Evolutionary conservation across 1,139 yeast species (phyloP), one percentile per base, ranked within the genome.

Genomic region (Groenewaldozyma sp.): DNA sequence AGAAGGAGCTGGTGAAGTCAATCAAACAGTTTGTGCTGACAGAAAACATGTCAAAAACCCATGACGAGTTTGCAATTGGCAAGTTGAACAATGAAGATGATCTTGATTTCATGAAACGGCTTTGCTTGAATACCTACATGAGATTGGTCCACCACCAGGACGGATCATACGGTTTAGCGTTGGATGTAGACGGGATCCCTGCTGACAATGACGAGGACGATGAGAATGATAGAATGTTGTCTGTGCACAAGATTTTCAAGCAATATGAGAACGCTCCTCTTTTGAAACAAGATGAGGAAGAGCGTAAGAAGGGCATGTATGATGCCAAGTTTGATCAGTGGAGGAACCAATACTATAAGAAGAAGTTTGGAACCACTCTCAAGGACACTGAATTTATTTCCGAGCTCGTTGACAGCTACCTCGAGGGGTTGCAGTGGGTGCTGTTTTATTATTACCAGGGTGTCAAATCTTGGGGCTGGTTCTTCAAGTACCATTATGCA

Each of bases 371-470:
- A 9, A 83, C 84, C 49, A 73, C 82, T 14, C 67, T 74, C 36
- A 43, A 52, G 33, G 63, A 59, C 32, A 76, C 72, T 24, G 80
- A 74, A 2, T 65, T 75, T 47, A 64, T 88, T 52, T 62, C 62
- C 17, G 62, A 54, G n/a, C 73, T 73, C 24, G 39, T 37, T 6
- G 42, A 39, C 20, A 88, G 86, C 59, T 88, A 87, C 56, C 69
- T 88, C 35, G 95, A 88, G 63, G 97, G 97, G 51, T 70, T 88
- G 48, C 97, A 88, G 63, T 88, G 97, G 97, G 96, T 88, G 13
- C 68, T 88, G 60, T 80, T 74, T 55, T 88, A 88, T 63, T 88
- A 88, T 60, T 88, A 86, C 56, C 74, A 74, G 51, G 97, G 96
- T 19, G 80, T 84, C 56, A 83, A 83, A 35, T 86, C 96, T 2